A percentile compares a stretch with the other conserved stretches of the same genome.
Evolutionary conservation across 2,329 filamentous ascomycete species (phyloP).

Genomic region (Fusarium pseudograminearum): DNA sequence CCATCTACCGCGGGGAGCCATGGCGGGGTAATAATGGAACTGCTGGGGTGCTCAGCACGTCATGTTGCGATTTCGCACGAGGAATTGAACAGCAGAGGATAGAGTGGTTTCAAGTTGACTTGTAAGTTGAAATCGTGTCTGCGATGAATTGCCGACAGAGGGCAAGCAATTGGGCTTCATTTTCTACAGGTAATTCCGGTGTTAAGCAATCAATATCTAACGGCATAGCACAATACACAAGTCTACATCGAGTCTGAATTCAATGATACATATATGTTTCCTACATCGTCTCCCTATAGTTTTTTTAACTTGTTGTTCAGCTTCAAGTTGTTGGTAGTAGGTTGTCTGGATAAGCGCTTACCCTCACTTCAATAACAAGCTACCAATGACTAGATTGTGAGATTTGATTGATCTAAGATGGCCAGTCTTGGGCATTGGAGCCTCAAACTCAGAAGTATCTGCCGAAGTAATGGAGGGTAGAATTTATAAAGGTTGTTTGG

Average conservation of each 20-base stretch:
- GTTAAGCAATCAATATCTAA: neutral
- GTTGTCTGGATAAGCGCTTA: neutral
- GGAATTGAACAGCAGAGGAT: neutral
- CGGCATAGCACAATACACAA: neutral
- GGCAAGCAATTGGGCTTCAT: neutral
- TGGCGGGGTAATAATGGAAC: slow-evolving; percentile 44
- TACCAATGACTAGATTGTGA: neutral
- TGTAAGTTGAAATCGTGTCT: no score
- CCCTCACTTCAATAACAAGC: no score
- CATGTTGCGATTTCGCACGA: slow-evolving; percentile 13
- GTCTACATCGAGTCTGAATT: neutral
- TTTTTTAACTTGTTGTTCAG: neutral
- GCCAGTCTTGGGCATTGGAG: neutral
- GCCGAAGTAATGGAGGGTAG: neutral
- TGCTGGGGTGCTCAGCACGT: slow-evolving; percentile 15
- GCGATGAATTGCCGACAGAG: neutral
- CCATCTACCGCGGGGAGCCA: slow-evolving; percentile 24
- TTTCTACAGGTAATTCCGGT: neutral
- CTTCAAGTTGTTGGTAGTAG: neutral
- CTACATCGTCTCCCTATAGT: rapidly evolving
- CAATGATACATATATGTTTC: no score
- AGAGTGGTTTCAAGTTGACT: neutral
- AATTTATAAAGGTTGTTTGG: neutral
- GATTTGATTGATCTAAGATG: neutral
- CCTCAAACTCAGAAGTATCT: neutral